Conservation (phyloP, 2,329 filamentous ascomycete species). For the Fusarium napiforme region DNA sequence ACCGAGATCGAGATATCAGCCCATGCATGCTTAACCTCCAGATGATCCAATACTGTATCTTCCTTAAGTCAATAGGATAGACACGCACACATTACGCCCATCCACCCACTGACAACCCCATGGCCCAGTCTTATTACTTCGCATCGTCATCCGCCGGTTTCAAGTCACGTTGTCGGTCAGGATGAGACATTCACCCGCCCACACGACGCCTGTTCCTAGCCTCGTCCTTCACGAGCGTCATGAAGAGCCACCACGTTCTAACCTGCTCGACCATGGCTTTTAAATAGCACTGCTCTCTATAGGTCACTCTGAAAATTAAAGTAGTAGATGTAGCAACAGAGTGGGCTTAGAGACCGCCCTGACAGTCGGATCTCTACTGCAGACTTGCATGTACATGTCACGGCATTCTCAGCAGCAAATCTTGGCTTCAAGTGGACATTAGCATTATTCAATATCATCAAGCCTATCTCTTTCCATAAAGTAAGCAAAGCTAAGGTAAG, state of each 20-base stretch:
- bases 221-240: conserved; percentile 32
- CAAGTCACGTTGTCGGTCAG: conserved; percentile 35
- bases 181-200: conserved; percentile 30
- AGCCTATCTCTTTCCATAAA: conserved; percentile 22
- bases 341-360: background rate
- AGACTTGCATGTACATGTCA: background rate
- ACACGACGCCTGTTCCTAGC: conserved; percentile 4
- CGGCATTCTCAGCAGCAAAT: background rate
- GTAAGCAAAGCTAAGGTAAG: conserved; percentile 1
- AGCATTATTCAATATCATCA: conserved; percentile 48
- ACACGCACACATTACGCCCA: background rate
- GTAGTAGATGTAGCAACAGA: background rate
- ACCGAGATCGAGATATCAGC: conserved; percentile 27
- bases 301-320: background rate
- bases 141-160: conserved; percentile 30
- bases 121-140: conserved; percentile 2
- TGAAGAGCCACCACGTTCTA: background rate
- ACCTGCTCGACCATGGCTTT: background rate
- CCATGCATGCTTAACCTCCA: conserved; percentile 29
- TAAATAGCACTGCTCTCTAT: background rate
- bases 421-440: conserved; percentile 40
- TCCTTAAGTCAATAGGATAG: background rate
- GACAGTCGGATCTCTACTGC: background rate
- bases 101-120: background rate
- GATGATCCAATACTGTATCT: conserved; percentile 16